phyloP scores from a whole-genome alignment of 176 grass and related monocot genomes.

The Oryza coarctata region DNA sequence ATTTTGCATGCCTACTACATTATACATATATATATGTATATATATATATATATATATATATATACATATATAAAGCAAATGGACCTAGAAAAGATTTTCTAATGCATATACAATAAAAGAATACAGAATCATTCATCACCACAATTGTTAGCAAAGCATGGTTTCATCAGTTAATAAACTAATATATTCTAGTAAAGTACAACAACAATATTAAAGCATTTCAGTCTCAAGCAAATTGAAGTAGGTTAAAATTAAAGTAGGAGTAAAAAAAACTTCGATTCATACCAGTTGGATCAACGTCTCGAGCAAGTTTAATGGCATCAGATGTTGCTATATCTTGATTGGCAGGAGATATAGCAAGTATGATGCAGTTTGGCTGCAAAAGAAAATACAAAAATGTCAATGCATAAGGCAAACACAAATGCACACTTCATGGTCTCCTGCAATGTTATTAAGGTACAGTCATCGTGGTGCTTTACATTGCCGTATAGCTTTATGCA shows the following conservation, averaged over 20 bases:
- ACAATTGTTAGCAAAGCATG: background rate
- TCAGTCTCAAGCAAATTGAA: too few relatives aligned
- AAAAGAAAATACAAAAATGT: conserved; percentile 34
- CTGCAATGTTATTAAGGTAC: background rate
- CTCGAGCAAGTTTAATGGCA: conserved; percentile 89
- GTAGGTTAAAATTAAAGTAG: too few relatives aligned
- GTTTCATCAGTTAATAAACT: background rate
- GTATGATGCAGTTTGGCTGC: conserved; percentile 83
- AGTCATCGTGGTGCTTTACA: background rate
- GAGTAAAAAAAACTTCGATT: background rate
- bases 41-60: background rate
- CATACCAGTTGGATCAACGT: conserved; percentile 84
- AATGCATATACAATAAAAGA: background rate
- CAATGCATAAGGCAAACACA: background rate
- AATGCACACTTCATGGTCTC: background rate
- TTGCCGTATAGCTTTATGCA: background rate
- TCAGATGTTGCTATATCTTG: conserved; percentile 99
- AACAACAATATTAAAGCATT: too few relatives aligned
- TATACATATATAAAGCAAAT: conserved; percentile 10
- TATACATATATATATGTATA: background rate
- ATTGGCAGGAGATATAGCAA: conserved; percentile 91
- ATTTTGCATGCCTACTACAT: background rate
- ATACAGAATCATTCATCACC: conserved; percentile 6
- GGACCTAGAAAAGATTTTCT: background rate
- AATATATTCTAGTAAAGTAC: conserved; percentile 16